Conservation (phyloP, 257 asterid genomes). For the Rubia yunnanensis region DNA sequence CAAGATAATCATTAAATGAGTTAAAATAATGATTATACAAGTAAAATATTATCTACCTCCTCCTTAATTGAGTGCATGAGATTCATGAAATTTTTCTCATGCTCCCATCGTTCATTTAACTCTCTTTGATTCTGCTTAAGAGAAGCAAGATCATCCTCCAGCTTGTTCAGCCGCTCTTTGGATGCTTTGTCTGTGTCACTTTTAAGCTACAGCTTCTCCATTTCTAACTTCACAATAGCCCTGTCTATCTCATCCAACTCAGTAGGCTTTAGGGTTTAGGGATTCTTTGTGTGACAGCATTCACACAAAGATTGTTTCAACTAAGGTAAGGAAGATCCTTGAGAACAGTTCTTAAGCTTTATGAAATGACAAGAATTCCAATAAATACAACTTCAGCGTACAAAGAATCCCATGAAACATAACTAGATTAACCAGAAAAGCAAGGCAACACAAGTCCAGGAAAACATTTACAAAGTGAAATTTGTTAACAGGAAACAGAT, state of each 20-base stretch:
- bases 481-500: background rate
- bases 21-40: background rate
- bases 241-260: slow-evolving; percentile 81
- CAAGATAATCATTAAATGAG: slow-evolving; percentile 2
- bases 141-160: slow-evolving; percentile 64
- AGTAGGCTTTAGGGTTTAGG: too few species aligned
- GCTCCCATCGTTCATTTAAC: slow-evolving; percentile 78
- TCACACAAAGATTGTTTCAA: background rate
- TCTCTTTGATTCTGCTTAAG: slow-evolving; percentile 60
- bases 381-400: background rate
- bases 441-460: background rate
- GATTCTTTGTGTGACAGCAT: too few species aligned
- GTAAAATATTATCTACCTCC: slow-evolving; percentile 39
- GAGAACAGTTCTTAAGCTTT: background rate
- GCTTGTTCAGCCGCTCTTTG: slow-evolving; percentile 64
- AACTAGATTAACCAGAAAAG: background rate
- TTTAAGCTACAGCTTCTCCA: slow-evolving; percentile 84
- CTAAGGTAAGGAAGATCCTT: background rate
- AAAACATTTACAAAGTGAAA: background rate
- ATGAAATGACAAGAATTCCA: background rate
- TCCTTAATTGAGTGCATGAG: slow-evolving; percentile 67
- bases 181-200: slow-evolving; percentile 80
- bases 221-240: slow-evolving; percentile 76
- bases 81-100: slow-evolving; percentile 67
- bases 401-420: background rate